Conservation (phyloP, 768 basidiomycete species). For the Termitomyces titanicus region DNA sequence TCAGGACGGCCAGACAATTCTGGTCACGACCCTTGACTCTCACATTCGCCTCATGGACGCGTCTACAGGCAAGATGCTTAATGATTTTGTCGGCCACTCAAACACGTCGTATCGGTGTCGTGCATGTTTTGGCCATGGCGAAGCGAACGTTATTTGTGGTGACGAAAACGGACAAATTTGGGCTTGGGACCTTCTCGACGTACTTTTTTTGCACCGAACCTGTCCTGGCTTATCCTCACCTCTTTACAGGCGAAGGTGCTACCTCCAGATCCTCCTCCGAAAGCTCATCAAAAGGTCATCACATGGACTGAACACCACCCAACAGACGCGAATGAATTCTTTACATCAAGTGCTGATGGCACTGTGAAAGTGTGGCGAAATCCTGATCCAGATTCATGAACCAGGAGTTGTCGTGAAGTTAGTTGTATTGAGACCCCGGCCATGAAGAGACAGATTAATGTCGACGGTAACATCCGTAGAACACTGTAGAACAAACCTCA, state of each 20-base stretch:
- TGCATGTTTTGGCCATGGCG: slow-evolving; percentile 79
- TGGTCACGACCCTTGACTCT: slow-evolving; percentile 83
- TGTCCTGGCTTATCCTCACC: not conserved
- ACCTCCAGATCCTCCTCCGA: slow-evolving; percentile 69
- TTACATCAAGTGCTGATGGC: slow-evolving; percentile 90
- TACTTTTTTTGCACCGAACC: slow-evolving; percentile 29
- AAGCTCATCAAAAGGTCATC: slow-evolving; percentile 78
- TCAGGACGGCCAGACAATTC: slow-evolving; percentile 72
- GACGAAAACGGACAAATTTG: slow-evolving; percentile 89
- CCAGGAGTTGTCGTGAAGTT: not conserved
- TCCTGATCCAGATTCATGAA: slow-evolving; percentile 22
- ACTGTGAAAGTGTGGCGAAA: slow-evolving; percentile 86
- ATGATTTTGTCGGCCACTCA: slow-evolving; percentile 77
- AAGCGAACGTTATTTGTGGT: slow-evolving; percentile 79
- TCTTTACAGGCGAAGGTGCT: slow-evolving; percentile 60
- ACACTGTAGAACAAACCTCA: slow-evolving; percentile 9
- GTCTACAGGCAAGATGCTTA: slow-evolving; percentile 76
- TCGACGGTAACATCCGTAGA: not conserved
- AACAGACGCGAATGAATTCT: slow-evolving; percentile 72
- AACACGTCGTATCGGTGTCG: slow-evolving; percentile 77
- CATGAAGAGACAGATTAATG: slow-evolving; percentile 1
- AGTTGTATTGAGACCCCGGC: not conserved
- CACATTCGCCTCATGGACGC: slow-evolving; percentile 85
- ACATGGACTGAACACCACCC: slow-evolving; percentile 94
- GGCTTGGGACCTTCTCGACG: slow-evolving; percentile 93